Evolutionary conservation across 495 filamentous ascomycete species (phyloP), one percentile per base, ranked within the genome.

Genomic region (Neurospora cerealis): DNA sequence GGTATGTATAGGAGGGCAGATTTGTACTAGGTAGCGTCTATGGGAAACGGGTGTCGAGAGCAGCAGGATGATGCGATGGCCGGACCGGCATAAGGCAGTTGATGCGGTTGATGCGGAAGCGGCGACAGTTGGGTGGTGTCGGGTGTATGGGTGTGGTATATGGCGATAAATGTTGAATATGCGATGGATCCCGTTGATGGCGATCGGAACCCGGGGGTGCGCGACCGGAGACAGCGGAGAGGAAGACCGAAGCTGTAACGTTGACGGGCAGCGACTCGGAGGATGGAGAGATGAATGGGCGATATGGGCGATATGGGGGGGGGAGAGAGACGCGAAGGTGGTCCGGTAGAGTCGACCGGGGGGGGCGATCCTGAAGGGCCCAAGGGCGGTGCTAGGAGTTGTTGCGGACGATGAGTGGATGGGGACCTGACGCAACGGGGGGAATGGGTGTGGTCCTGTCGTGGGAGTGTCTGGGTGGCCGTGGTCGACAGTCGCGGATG

Each of bases 401-500:
- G 72, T 70, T 37, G 48, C 66, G 54, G 70, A 21, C 70, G 73
- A 60, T 69, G 72, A 54, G 66, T 37, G 42, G 73, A 69, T 73
- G 73, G 73, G 75, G 76, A 79, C 73, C 54, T 66, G 54, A 66
- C 28, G 72, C 28, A 74, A 41, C 70, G 48, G 71, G 74, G 70
- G 75, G 74, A 75, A 74, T 70, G 73, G 73, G 75, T 60, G 72
- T 73, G 48, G 66, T 74, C 71, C 39, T 74, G 72, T 40, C 73
- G 34, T 39, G 36, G 54, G 36, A 41, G 69, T 70, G 34, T 54
- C 48, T 37, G 71, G 73, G 73, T 69, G 72, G 62, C 42, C 19
- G 38, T 41, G 70, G 28, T 60, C n/a, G 28, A 41, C 41, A 41
- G 72, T 71, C 71, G 66, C 73, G 66, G 75, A 60, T 44, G 42